Base-by-base conservation (phyloP, 495 filamentous ascomycete genomes). In the Neurospora terricola region DNA sequence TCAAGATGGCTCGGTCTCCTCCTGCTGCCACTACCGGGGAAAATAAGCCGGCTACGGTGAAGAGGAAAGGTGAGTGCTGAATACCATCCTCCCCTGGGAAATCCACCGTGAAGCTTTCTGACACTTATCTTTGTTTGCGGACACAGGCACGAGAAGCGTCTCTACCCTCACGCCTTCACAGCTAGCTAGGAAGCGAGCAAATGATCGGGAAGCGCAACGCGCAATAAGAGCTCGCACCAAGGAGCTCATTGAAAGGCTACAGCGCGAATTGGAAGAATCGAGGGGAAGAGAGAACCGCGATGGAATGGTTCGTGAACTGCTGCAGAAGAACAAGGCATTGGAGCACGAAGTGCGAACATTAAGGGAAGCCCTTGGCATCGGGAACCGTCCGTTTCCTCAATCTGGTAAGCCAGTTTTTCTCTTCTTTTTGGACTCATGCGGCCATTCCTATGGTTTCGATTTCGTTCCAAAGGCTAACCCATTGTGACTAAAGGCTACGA, bases 121-220 rank as follows among this genome's bases (percentile, higher is more conserved):
- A 18, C 48, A 23, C 30, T 38, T 59, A 59, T 5, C 11, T 30
- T 27, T 59, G 48, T 27, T n/a, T 69, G 39, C 12, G 37, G 10
- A n/a, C 54, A 21, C 70, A 86, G 90, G 87, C n/a, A 87, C 88
- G 36, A 84, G 91, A 72, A 90, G 90, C 45, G 91, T 94, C 23
- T 89, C 90, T 70, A 92, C 90, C 73, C 87, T 93, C 74, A 91
- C 90, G 14, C 88, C 89, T n/a, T 86, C 89, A 34, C 91, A 93
- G 78, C 84, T 92, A 69, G 90, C 87, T 8, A 88, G 91, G 78
- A 97, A 97, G 81, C 87, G 94, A 72, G 93, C 92, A 77, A 96
- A 96, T 81, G 94, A 97, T 79, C 88, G 94, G 48, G 92, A 94
- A 81, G 94, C 94, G 21, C 94, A 97, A 80, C 88, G 92, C 69